phyloP scores from a whole-genome alignment of 2,329 filamentous ascomycete species.

The Keithomyces neogunnii region DNA sequence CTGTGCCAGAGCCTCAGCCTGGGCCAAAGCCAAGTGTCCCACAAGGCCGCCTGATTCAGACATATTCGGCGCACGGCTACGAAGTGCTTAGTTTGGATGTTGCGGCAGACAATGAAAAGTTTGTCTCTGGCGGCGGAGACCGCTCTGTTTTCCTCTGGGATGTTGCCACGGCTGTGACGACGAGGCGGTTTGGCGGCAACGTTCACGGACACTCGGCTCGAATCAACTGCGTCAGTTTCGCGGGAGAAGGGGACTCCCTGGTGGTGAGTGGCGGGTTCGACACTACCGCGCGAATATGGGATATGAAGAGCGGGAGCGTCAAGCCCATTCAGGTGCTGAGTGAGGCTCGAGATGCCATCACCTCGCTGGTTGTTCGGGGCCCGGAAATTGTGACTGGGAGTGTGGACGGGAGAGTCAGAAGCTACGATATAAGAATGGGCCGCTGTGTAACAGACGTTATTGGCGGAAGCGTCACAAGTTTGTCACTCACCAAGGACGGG shows the following conservation, averaged over 20 bases:
- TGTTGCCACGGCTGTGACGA: slow-evolving; percentile 69
- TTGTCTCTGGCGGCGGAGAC: slow-evolving; percentile 84
- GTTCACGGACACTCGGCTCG: slow-evolving; percentile 57
- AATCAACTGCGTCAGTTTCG: slow-evolving; percentile 73
- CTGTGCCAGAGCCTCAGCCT: slow-evolving; percentile 18
- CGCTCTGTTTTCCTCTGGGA: slow-evolving; percentile 92
- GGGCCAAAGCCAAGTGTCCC: slow-evolving; percentile 25
- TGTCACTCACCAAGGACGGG: slow-evolving; percentile 62
- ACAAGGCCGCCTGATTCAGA: slow-evolving; percentile 65
- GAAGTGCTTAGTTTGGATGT: slow-evolving; percentile 78
- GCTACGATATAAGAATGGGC: slow-evolving; percentile 78
- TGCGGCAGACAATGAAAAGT: slow-evolving; percentile 67
- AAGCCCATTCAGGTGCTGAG: slow-evolving; percentile 64
- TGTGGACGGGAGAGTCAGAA: slow-evolving; percentile 74
- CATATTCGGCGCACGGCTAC: slow-evolving; percentile 85
- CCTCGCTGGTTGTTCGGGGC: slow-evolving; percentile 36
- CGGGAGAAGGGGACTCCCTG: slow-evolving; percentile 64
- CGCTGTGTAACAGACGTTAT: slow-evolving; percentile 62
- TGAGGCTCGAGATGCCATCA: slow-evolving; percentile 66
- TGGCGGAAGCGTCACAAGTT: slow-evolving; percentile 63
- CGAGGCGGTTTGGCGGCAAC: slow-evolving; percentile 61
- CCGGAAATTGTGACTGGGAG: slow-evolving; percentile 63
- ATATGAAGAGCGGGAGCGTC: slow-evolving; percentile 42
- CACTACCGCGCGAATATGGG: slow-evolving; percentile 70
- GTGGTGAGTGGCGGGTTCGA: slow-evolving; percentile 69